phyloP scores from a whole-genome alignment of 306 rosid species.

The Dalbergia oliveri region DNA sequence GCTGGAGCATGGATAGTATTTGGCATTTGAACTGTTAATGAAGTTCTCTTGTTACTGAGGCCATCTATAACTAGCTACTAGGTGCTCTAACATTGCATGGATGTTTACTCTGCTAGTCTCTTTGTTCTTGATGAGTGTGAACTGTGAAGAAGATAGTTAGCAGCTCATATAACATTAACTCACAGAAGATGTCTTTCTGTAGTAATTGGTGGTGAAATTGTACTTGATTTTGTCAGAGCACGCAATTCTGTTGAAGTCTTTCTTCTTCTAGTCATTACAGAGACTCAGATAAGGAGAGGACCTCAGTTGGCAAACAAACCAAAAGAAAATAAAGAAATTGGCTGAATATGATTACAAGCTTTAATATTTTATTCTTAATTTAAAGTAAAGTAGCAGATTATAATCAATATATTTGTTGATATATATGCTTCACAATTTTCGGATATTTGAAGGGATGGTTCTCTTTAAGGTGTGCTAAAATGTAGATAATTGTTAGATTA shows the following conservation, averaged over 20 bases:
- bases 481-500: slow-evolving; percentile 15
- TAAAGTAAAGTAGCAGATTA: slow-evolving; percentile 25
- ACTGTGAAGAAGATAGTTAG: neutral
- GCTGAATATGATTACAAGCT: slow-evolving; percentile 26
- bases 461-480: slow-evolving; percentile 36
- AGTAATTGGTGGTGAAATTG: slow-evolving; percentile 26
- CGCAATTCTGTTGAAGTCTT: neutral
- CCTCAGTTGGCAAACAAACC: slow-evolving; percentile 9
- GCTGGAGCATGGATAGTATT: slow-evolving; percentile 31
- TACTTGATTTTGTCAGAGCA: slow-evolving; percentile 24
- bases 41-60: slow-evolving; percentile 27
- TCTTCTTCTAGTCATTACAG: slow-evolving; percentile 21
- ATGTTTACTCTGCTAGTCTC: slow-evolving; percentile 28
- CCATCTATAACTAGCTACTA: slow-evolving; percentile 24
- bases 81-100: slow-evolving; percentile 31
- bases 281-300: neutral
- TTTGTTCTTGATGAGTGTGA: neutral
- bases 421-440: slow-evolving; percentile 14
- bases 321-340: slow-evolving; percentile 23
- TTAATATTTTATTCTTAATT: neutral
- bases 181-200: slow-evolving; percentile 25
- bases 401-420: slow-evolving; percentile 1
- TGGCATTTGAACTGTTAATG: slow-evolving; percentile 35
- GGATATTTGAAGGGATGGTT: slow-evolving; percentile 1
- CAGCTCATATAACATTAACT: slow-evolving; percentile 18